A percentile compares a stretch with the other conserved stretches of the same genome.
These are phyloP conservation scores for Zoysia matrella DNA, from an alignment of 202 grass and related monocot genomes.

Conservation along the genomic window DNA sequence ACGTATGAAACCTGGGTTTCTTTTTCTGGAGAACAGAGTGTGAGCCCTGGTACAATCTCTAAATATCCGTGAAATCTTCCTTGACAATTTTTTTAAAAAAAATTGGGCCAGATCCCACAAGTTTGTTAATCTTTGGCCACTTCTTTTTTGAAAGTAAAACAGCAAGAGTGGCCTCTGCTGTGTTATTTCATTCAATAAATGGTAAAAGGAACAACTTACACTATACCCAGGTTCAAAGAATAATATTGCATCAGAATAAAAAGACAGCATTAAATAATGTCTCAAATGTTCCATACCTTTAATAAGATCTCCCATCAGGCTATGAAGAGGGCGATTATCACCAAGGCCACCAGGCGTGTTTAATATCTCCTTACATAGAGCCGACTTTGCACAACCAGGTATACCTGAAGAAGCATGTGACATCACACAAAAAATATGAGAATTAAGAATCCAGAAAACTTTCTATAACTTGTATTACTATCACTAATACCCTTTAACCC, in stretches of 20 bases:
- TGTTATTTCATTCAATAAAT: no score
- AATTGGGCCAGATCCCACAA: neutral
- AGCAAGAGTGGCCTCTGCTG: no score
- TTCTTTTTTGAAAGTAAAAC: neutral
- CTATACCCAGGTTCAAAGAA: slow-evolving; percentile 9
- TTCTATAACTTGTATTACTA: neutral
- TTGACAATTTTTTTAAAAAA: neutral
- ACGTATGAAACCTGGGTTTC: neutral
- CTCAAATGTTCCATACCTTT: slow-evolving; percentile 70
- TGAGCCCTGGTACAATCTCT: neutral
- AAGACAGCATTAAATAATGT: slow-evolving; percentile 6
- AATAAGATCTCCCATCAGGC: slow-evolving; percentile 94
- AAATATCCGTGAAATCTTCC: neutral
- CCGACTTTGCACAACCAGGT: slow-evolving; percentile 98
- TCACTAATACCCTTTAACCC: neutral
- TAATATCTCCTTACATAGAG: slow-evolving; percentile 93
- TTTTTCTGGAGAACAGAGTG: slow-evolving; percentile 2
- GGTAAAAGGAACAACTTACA: no score
- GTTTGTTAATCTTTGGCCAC: neutral
- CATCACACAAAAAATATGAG: slow-evolving; percentile 6
- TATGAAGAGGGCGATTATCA: slow-evolving; percentile 90
- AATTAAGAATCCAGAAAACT: neutral
- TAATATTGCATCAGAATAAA: neutral
- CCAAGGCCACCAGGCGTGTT: slow-evolving; percentile 71
- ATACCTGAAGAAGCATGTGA: slow-evolving; percentile 66